A percentile compares a stretch with the other conserved stretches of the same genome.
phyloP scores from a whole-genome alignment of 495 filamentous ascomycete genomes.

The Bathelium albidoporum region DNA sequence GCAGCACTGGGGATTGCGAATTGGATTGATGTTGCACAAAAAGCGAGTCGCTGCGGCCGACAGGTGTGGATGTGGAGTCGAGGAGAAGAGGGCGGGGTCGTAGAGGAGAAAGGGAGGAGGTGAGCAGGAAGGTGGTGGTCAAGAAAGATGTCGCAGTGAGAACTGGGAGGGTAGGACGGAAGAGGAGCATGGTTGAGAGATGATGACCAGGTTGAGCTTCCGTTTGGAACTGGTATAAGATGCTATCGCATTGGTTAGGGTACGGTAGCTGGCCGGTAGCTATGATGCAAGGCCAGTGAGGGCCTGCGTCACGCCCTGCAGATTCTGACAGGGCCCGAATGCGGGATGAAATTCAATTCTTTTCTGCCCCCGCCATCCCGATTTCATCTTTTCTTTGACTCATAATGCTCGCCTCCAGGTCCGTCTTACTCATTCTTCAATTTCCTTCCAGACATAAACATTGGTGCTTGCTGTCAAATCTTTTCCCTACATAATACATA shows the following conservation, averaged over 20 bases:
- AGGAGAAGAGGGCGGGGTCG: constrained; percentile 9
- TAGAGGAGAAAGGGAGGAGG: not conserved
- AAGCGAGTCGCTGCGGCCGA: constrained; percentile 20
- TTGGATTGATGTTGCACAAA: constrained; percentile 23
- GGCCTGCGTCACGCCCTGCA: not conserved
- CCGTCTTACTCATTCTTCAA: not conserved
- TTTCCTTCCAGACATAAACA: not conserved
- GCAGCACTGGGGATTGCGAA: constrained; percentile 19
- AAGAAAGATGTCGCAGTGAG: constrained; percentile 4
- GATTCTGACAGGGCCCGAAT: not conserved
- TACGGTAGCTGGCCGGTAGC: too few species aligned
- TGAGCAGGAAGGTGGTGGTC: not conserved
- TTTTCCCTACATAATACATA: too few species aligned
- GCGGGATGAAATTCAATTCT: not conserved
- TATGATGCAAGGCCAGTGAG: too few species aligned
- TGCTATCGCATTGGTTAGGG: too few species aligned
- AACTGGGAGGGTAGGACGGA: not conserved
- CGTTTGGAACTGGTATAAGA: too few species aligned
- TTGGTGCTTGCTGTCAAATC: too few species aligned
- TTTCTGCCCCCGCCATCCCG: not conserved
- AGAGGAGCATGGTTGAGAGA: not conserved
- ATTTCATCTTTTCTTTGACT: not conserved
- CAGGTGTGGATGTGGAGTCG: constrained; percentile 13
- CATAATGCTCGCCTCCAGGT: too few species aligned
- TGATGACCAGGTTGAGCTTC: not conserved